Percentiles rank a stretch among this genome's conserved stretches.
Conservation (phyloP, 805 yeast genomes). For the Wickerhamomyces hampshirensis region DNA sequence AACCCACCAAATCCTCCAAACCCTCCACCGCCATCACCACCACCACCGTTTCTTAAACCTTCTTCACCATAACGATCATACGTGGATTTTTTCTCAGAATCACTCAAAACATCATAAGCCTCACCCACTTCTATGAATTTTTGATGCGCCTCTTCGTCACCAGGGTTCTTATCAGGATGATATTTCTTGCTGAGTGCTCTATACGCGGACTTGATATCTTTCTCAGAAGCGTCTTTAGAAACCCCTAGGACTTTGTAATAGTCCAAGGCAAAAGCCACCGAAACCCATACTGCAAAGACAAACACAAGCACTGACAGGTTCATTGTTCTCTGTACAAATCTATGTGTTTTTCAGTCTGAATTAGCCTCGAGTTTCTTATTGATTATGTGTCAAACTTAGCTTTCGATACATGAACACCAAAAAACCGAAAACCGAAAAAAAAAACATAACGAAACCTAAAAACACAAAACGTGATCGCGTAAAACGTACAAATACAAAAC, state of each 20-base stretch:
- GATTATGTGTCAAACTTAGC: no score
- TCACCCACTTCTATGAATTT: conserved; percentile 88
- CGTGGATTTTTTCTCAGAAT: conserved; percentile 58
- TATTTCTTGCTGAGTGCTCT: conserved; percentile 74
- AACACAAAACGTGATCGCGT: no score
- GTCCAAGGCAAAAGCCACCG: no score
- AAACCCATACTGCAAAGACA: no score
- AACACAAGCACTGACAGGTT: no score
- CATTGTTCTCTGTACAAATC: no score
- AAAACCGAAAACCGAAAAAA: no score
- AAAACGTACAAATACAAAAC: no score
- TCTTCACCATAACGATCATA: conserved; percentile 80
- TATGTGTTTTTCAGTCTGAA: no score
- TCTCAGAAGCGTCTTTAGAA: conserved; percentile 61
- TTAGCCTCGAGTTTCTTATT: no score
- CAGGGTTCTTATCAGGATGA: conserved; percentile 93
- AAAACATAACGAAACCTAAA: no score
- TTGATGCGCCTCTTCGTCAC: conserved; percentile 76
- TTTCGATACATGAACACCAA: no score
- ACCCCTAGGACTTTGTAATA: conserved; percentile 67
- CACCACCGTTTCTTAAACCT: conserved; percentile 59
- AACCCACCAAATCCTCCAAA: conserved; percentile 48
- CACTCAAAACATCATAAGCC: conserved; percentile 83
- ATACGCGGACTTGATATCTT: conserved; percentile 82
- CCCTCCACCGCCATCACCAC: conserved; percentile 33